Percentiles rank a stretch among this genome's conserved stretches.
Conservation (phyloP, 495 filamentous ascomycete species). For the Rhizodiscina lignyota region DNA sequence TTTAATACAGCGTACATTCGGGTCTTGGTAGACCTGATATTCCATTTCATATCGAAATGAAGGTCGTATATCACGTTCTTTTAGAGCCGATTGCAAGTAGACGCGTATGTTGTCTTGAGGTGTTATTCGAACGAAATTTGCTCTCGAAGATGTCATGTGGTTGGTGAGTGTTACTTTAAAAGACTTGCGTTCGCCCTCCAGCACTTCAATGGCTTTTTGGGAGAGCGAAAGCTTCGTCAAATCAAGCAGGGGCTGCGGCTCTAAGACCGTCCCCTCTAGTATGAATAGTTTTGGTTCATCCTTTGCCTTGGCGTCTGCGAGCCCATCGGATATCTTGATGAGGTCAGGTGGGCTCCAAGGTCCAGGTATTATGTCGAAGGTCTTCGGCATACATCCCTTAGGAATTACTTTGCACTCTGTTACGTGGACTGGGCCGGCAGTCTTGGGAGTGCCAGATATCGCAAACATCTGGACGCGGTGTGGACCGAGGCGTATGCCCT, state of each 20-base stretch:
- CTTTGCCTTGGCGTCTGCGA: too few species aligned
- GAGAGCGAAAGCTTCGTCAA: constrained; percentile 62
- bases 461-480: constrained; percentile 65
- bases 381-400: constrained; percentile 60
- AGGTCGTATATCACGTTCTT: constrained; percentile 55
- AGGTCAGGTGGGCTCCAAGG: constrained; percentile 68
- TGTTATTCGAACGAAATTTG: constrained; percentile 68
- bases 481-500: constrained; percentile 54
- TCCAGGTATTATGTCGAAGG: constrained; percentile 66
- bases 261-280: constrained; percentile 53
- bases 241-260: constrained; percentile 56
- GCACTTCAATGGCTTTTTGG: constrained; percentile 77
- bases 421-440: constrained; percentile 50
- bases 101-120: constrained; percentile 78
- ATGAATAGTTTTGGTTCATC: too few species aligned
- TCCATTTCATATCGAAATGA: constrained; percentile 76
- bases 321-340: too few species aligned
- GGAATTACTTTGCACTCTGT: constrained; percentile 68
- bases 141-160: constrained; percentile 56
- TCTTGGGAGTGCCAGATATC: constrained; percentile 49
- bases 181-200: constrained; percentile 65
- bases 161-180: constrained; percentile 70
- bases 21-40: constrained; percentile 57
- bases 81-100: constrained; percentile 56
- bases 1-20: constrained; percentile 36